Conservation (phyloP, 495 filamentous ascomycete species). For the Elasticomyces elasticus region DNA sequence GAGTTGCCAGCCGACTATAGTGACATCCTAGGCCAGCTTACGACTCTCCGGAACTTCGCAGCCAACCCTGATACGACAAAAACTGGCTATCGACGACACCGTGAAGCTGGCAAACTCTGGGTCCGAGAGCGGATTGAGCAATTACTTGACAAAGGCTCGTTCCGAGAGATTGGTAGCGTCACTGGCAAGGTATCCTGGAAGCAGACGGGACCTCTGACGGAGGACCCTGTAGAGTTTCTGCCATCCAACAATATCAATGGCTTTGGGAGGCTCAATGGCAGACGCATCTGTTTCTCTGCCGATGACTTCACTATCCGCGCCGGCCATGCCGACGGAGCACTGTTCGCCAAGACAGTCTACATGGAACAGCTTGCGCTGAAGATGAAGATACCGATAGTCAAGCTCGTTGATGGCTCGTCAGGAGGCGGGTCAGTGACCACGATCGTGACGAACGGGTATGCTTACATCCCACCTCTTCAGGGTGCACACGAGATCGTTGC, state of each 20-base stretch:
- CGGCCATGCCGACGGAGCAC: constrained; percentile 52
- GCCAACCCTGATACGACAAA: constrained; percentile 43
- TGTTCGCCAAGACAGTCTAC: constrained; percentile 48
- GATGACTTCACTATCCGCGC: constrained; percentile 56
- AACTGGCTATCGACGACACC: constrained; percentile 49
- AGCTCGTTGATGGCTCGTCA: constrained; percentile 53
- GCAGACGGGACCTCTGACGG: constrained; percentile 37
- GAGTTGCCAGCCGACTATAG: constrained; percentile 50
- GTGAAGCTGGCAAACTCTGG: constrained; percentile 56
- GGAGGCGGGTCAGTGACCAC: constrained; percentile 53
- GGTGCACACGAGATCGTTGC: constrained; percentile 37
- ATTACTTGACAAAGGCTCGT: constrained; percentile 44
- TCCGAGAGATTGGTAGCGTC: constrained; percentile 49
- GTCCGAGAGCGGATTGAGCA: constrained; percentile 49
- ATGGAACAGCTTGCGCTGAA: constrained; percentile 40
- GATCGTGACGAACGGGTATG: constrained; percentile 44
- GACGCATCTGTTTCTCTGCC: constrained; percentile 49
- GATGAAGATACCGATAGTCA: constrained; percentile 44
- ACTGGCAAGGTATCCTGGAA: constrained; percentile 51
- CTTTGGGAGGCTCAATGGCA: constrained; percentile 41
- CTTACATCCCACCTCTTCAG: constrained; percentile 47
- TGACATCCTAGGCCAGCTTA: constrained; percentile 47
- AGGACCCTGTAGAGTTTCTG: constrained; percentile 36
- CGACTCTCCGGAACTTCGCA: constrained; percentile 41
- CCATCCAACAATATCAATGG: constrained; percentile 28